Base-by-base conservation (phyloP, 768 basidiomycete genomes). In the Pulveroboletus sp. region DNA sequence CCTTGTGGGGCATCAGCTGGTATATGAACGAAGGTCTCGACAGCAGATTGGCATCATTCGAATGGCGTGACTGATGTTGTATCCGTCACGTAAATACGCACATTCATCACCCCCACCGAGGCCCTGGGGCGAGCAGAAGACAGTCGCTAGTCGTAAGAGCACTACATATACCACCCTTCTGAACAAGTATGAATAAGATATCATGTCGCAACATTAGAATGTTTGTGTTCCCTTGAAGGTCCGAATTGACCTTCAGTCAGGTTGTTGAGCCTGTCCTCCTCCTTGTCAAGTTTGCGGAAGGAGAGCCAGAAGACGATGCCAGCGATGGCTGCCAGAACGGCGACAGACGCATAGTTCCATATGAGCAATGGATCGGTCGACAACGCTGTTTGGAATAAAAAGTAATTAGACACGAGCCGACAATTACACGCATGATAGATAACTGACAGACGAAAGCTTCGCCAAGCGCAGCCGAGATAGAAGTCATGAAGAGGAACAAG, bases 341-440 rank as follows among this genome's bases (percentile, higher is more conserved):
- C 84, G 75, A 85, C 76, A 19, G 75, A 63, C 35, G 71, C 73
- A 59, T 90, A 90, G 68, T 87, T 87, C 86, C 86, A 86, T 7
- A 88, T 79, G 12, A 91, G 74, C 20, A 87, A 64, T 14, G 85
- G 89, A 62, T 91, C 87, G 9, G 69, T 69, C 16, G 85, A 82
- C 35, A 91, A 72, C 4, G 84, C 79, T 79, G 24, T 52, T 42
- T 9, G 11, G 9, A 17, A 42, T 16, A 27, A 33, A 21, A 4
- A 43, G n/a, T 32, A 13, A 34, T 55, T 24, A 57, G 45, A 62
- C 35, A 11, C 41, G n/a, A 20, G 4, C 17, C 5, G 17, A 38
- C 2, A 11, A 14, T 25, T 9, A n/a, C 13, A 21, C 7, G 17
- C 16, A 1, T 21, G 14, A 31, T 13, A 14, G 14, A 31, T 13